phyloP scores from a whole-genome alignment of 805 yeast species.

The Saccharomycopsis capsularis region DNA sequence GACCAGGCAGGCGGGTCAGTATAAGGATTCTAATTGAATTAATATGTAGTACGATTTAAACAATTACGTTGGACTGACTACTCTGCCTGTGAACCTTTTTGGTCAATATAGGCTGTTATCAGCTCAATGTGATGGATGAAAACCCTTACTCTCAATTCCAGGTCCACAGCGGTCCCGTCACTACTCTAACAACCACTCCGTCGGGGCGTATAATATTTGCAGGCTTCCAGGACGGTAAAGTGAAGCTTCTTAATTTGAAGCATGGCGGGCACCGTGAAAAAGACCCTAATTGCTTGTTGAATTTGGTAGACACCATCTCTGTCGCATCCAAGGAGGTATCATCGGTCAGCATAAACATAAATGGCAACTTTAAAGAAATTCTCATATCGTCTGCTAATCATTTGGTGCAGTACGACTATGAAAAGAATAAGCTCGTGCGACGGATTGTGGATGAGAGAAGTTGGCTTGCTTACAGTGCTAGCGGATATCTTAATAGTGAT shows the following conservation, averaged over 20 bases:
- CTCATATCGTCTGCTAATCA: slow-evolving; percentile 11
- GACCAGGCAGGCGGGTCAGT: too few relatives aligned
- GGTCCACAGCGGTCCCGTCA: slow-evolving; percentile 13
- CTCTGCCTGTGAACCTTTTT: too few relatives aligned
- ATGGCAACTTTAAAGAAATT: not conserved
- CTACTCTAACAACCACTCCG: slow-evolving; percentile 4
- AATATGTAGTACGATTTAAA: too few relatives aligned
- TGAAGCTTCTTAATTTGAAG: slow-evolving; percentile 1
- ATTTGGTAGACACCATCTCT: slow-evolving; percentile 1
- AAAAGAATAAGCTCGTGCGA: not conserved
- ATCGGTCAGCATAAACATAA: not conserved
- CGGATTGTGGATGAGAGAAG: slow-evolving; percentile 8
- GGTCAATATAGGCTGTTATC: too few relatives aligned
- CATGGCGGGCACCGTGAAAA: not conserved
- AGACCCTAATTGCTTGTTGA: not conserved
- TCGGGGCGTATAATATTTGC: slow-evolving; percentile 7
- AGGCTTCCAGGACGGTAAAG: slow-evolving; percentile 17
- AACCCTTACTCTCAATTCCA: slow-evolving; percentile 10
- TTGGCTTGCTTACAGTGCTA: slow-evolving; percentile 12
- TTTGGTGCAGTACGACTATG: slow-evolving; percentile 8
- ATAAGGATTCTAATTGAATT: too few relatives aligned
- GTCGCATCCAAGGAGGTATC: slow-evolving; percentile 9
- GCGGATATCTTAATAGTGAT: slow-evolving; percentile 5
- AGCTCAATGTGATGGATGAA: too few relatives aligned
- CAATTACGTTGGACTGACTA: too few relatives aligned